Percentiles rank a stretch among this genome's conserved stretches.
phyloP scores from a whole-genome alignment of 2,329 filamentous ascomycete genomes.

The Aspergillus hiratsukae region DNA sequence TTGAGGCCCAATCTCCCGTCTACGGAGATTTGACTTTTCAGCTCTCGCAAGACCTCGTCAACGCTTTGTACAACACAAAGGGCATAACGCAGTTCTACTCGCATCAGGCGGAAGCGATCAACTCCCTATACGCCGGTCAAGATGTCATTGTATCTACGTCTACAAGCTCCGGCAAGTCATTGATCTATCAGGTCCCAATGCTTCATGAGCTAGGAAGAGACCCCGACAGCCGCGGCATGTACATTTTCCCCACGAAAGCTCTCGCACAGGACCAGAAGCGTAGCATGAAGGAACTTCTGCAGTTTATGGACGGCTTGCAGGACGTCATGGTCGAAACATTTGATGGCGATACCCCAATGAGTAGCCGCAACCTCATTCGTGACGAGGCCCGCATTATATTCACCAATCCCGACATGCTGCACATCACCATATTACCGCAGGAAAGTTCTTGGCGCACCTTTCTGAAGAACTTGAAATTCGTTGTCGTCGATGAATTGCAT shows the following conservation, averaged over 20 bases:
- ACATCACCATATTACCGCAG: constrained; percentile 87
- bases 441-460: constrained; percentile 87
- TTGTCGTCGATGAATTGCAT: constrained; percentile 88
- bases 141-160: constrained; percentile 93
- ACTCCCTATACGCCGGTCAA: constrained; percentile 72
- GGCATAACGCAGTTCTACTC: constrained; percentile 82
- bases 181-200: constrained; percentile 97
- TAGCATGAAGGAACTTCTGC: constrained; percentile 78
- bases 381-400: constrained; percentile 92
- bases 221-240: constrained; percentile 76
- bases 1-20: constrained; percentile 76
- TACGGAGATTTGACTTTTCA: constrained; percentile 81
- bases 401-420: constrained; percentile 97
- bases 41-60: constrained; percentile 87
- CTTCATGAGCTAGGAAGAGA: constrained; percentile 81
- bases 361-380: constrained; percentile 70
- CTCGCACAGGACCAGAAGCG: constrained; percentile 89
- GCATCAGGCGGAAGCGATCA: constrained; percentile 92
- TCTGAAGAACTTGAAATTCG: constrained; percentile 81
- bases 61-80: constrained; percentile 88
- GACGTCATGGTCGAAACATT: constrained; percentile 83
- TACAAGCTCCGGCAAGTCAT: constrained; percentile 91
- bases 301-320: constrained; percentile 73
- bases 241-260: constrained; percentile 97
- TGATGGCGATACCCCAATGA: constrained; percentile 88